A percentile compares a stretch with the other conserved stretches of the same genome.
Conservation (phyloP, 768 basidiomycete genomes). For the Leccinum olivaceopallidum region DNA sequence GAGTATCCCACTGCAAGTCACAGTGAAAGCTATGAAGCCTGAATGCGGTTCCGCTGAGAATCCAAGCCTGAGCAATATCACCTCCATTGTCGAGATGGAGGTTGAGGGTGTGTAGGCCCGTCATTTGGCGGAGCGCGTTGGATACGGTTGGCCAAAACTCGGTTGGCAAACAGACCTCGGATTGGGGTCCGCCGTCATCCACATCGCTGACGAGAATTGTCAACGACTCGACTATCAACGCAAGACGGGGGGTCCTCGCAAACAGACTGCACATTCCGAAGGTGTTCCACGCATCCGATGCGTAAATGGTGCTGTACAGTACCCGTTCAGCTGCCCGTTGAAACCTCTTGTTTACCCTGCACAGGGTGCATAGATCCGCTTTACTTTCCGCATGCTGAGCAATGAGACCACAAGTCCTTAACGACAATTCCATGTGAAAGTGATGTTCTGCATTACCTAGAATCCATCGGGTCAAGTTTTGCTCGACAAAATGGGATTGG, state of each 20-base stretch:
- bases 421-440: slow-evolving; percentile 55
- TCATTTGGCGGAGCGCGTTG: slow-evolving; percentile 47
- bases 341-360: slow-evolving; percentile 58
- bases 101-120: slow-evolving; percentile 51
- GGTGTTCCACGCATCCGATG: slow-evolving; percentile 42
- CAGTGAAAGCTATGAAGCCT: slow-evolving; percentile 62
- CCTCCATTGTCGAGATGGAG: slow-evolving; percentile 39
- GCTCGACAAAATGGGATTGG: background rate
- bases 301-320: slow-evolving; percentile 58
- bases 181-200: slow-evolving; percentile 4
- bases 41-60: slow-evolving; percentile 45
- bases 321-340: slow-evolving; percentile 54
- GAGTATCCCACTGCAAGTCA: slow-evolving; percentile 63
- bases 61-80: slow-evolving; percentile 37
- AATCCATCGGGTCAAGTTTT: background rate
- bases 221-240: slow-evolving; percentile 52
- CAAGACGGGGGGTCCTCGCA: slow-evolving; percentile 46
- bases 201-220: slow-evolving; percentile 44
- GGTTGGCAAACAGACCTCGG: slow-evolving; percentile 27
- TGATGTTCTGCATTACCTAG: slow-evolving; percentile 38
- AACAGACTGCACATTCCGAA: slow-evolving; percentile 50
- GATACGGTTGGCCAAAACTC: slow-evolving; percentile 55
- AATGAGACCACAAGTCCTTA: slow-evolving; percentile 60
- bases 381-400: slow-evolving; percentile 51
- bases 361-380: slow-evolving; percentile 55